Conservation (phyloP, 1,284 basidiomycete species). For the Cutaneotrichosporon dermatis region DNA sequence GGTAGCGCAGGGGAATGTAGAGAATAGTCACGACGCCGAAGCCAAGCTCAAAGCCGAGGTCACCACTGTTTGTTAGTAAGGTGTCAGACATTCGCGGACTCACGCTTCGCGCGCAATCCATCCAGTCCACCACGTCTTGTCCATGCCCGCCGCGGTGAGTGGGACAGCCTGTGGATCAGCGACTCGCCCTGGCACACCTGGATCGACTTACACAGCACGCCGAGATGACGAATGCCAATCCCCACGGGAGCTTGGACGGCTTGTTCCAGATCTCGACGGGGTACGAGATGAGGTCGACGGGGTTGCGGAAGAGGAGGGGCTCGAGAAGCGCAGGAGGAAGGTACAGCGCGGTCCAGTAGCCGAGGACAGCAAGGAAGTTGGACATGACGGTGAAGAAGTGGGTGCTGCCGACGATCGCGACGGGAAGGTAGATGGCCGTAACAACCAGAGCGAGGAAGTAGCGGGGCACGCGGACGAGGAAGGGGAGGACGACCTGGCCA, state of each 20-base stretch:
- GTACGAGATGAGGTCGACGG: slow-evolving; percentile 37
- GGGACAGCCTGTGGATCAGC: slow-evolving; percentile 37
- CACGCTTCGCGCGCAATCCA: slow-evolving; percentile 43
- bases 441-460: slow-evolving; percentile 79
- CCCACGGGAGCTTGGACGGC: slow-evolving; percentile 40
- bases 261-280: slow-evolving; percentile 42
- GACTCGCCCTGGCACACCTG: not conserved
- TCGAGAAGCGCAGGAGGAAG: slow-evolving; percentile 44
- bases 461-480: slow-evolving; percentile 61
- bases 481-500: slow-evolving; percentile 71
- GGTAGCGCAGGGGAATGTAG: slow-evolving; percentile 34
- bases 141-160: slow-evolving; percentile 41
- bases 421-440: slow-evolving; percentile 61
- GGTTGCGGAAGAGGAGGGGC: slow-evolving; percentile 43
- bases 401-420: slow-evolving; percentile 40
- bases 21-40: slow-evolving; percentile 24
- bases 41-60: slow-evolving; percentile 36
- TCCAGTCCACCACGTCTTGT: slow-evolving; percentile 48
- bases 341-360: slow-evolving; percentile 48
- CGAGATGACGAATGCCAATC: slow-evolving; percentile 36
- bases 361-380: slow-evolving; percentile 47
- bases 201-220: slow-evolving; percentile 29
- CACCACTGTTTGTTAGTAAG: slow-evolving; percentile 26
- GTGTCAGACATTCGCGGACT: slow-evolving; percentile 14
- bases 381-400: slow-evolving; percentile 42